Conservation (phyloP, 225 moss, liverwort and hornwort genomes). For the Physcomitrellopsis africana region DNA sequence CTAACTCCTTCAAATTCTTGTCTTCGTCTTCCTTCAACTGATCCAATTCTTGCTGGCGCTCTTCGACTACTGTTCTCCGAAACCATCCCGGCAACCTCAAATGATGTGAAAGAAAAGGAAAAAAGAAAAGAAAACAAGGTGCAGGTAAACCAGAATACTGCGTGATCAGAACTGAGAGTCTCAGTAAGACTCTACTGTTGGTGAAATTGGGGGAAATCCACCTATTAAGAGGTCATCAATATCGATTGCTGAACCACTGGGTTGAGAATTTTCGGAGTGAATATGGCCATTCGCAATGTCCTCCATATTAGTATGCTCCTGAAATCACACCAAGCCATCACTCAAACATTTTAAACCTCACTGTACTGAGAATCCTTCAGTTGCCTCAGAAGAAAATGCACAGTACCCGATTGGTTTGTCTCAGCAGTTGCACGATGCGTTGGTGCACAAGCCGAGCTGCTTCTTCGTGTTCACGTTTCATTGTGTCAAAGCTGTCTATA, state of each 20-base stretch:
- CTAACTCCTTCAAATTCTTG: conserved; percentile 51
- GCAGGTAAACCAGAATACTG: not conserved
- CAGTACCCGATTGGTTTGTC: conserved; percentile 48
- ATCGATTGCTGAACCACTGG: conserved; percentile 28
- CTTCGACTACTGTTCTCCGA: conserved; percentile 51
- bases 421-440: conserved; percentile 49
- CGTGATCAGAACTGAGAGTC: not conserved
- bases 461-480: conserved; percentile 40
- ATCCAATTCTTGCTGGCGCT: conserved; percentile 53
- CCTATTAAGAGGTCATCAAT: conserved; percentile 57
- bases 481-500: conserved; percentile 73
- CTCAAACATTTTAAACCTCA: not conserved
- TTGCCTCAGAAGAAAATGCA: not conserved
- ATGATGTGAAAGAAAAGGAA: not conserved
- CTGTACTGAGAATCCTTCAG: too few species aligned
- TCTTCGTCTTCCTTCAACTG: conserved; percentile 49
- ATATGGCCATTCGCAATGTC: not conserved
- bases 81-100: not conserved
- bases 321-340: not conserved
- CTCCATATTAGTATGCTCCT: conserved; percentile 6
- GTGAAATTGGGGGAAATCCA: not conserved
- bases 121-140: not conserved
- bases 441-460: conserved; percentile 41
- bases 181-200: not conserved
- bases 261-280: not conserved